Evolutionary conservation across 2,329 filamentous ascomycete species (phyloP).

Genomic region (Cladophialophora carrionii): DNA sequence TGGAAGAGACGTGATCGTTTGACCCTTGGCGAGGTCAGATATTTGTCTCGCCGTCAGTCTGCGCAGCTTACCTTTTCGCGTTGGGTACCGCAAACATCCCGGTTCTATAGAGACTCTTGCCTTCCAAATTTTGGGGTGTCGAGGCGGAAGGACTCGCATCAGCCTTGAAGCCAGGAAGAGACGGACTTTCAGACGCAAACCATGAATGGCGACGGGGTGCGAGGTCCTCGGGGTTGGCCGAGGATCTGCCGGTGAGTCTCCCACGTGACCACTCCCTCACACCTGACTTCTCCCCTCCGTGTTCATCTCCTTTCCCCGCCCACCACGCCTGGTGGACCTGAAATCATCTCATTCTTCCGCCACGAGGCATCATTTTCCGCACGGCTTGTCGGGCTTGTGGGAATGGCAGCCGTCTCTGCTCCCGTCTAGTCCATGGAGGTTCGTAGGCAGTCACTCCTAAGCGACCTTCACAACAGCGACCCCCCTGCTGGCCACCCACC

Average conservation of each 20-base stretch:
- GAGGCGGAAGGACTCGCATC: neutral
- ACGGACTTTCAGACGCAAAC: neutral
- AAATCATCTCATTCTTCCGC: neutral
- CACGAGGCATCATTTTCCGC: neutral
- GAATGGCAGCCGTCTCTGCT: neutral
- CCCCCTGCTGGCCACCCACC: too few species aligned
- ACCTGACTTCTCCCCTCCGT: too few species aligned
- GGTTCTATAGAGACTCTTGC: neutral
- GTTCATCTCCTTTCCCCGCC: neutral
- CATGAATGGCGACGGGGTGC: neutral
- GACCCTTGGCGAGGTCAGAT: slow-evolving; percentile 17
- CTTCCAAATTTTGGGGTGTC: neutral
- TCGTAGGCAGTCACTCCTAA: neutral
- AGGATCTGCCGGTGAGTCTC: neutral
- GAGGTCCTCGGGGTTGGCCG: neutral
- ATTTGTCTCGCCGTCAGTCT: neutral
- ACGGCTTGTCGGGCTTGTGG: neutral
- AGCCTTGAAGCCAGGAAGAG: neutral
- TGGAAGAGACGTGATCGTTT: slow-evolving; percentile 26
- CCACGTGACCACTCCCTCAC: neutral
- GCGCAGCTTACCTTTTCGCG: slow-evolving; percentile 29
- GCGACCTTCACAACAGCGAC: neutral
- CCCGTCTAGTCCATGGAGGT: neutral
- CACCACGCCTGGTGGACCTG: neutral
- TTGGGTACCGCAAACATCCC: slow-evolving; percentile 31